These are phyloP conservation scores for Sporisorium iseilematis-ciliati DNA, from an alignment of 1,284 basidiomycete genomes.

Conservation along the genomic window DNA sequence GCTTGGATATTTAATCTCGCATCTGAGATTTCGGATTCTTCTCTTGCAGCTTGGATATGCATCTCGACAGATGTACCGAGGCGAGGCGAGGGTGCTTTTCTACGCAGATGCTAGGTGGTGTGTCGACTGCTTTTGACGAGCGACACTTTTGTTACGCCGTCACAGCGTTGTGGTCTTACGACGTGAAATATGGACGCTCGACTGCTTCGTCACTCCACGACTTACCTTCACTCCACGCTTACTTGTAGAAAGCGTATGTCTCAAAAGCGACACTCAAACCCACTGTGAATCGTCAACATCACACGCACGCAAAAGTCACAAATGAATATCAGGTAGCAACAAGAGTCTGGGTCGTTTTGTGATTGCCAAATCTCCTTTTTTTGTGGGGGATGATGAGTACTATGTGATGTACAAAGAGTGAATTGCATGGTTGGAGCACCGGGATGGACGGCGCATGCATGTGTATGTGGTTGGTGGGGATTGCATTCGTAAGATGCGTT, in stretches of 20 bases:
- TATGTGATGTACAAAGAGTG: constrained; percentile 42
- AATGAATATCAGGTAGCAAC: constrained; percentile 21
- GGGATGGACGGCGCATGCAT: constrained; percentile 25
- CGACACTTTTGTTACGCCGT: no score
- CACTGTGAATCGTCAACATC: background rate
- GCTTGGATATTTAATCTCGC: constrained; percentile 2
- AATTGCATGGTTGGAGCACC: constrained; percentile 29
- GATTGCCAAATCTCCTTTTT: constrained; percentile 39
- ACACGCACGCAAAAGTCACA: background rate
- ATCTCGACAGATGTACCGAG: background rate
- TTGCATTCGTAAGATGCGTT: constrained; percentile 11
- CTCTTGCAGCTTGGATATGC: constrained; percentile 24
- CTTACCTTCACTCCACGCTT: no score
- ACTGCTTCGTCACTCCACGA: no score
- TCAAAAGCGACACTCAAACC: no score
- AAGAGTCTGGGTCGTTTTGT: constrained; percentile 36
- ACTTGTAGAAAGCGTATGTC: no score
- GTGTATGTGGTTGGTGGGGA: constrained; percentile 26
- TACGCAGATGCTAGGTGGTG: no score
- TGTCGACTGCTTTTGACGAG: no score
- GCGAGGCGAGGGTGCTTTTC: no score
- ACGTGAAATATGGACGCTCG: no score
- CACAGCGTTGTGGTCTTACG: no score
- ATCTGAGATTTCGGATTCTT: constrained; percentile 26
- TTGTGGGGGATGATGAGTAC: constrained; percentile 21